Percentiles rank a stretch among this genome's conserved stretches.
Evolutionary conservation across 164 flowering plant species (phyloP).

Genomic region (Magnolia changhungtana): DNA sequence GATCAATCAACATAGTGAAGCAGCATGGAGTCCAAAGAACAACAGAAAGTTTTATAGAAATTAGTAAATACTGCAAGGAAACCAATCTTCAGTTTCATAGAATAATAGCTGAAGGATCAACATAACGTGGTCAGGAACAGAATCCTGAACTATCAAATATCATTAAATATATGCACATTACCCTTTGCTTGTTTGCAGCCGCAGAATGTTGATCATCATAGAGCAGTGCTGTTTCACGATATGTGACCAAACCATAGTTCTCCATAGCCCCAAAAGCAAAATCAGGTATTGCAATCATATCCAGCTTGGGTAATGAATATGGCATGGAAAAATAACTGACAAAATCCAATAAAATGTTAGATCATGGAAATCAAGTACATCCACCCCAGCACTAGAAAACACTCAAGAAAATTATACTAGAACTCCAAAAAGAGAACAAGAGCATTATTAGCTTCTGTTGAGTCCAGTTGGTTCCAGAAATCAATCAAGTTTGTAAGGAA

Average conservation of each 20-base stretch:
- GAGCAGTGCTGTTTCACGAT: conserved; percentile 86
- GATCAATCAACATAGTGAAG: not conserved
- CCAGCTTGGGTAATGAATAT: conserved; percentile 88
- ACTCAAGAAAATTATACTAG: not conserved
- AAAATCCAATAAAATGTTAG: conserved; percentile 4
- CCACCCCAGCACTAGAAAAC: not conserved
- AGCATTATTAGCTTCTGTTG: not conserved
- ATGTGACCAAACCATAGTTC: conserved; percentile 95
- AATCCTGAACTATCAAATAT: not conserved
- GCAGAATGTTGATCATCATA: conserved; percentile 92
- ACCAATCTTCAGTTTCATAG: not conserved
- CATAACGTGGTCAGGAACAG: not conserved
- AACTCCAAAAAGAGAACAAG: not conserved
- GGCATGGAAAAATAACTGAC: conserved; percentile 82
- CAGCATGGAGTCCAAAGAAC: not conserved
- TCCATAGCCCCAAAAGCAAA: conserved; percentile 99
- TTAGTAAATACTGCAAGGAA: not conserved
- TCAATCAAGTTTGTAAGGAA: not conserved
- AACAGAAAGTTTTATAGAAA: not conserved
- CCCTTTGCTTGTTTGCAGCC: conserved; percentile 90
- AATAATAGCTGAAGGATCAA: not conserved
- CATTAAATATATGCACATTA: conserved; percentile 17
- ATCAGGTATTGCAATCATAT: conserved; percentile 97
- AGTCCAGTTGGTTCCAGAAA: not conserved
- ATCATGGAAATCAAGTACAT: not conserved